These are phyloP conservation scores for Colletotrichum liaoningense DNA, from an alignment of 2,329 filamentous ascomycete genomes.

Conservation along the genomic window DNA sequence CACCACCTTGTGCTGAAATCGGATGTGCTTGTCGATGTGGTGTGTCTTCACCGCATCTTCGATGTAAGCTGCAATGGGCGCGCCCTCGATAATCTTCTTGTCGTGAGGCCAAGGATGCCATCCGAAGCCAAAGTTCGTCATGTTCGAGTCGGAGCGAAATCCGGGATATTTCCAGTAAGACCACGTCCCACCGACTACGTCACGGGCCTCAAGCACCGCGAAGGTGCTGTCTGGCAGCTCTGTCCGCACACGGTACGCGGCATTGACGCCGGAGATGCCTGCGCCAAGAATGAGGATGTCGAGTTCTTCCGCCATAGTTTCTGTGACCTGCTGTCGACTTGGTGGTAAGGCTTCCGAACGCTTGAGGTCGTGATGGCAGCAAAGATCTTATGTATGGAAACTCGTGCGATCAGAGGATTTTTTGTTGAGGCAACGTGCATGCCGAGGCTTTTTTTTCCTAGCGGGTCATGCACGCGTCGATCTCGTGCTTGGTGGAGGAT, in stretches of 20 bases:
- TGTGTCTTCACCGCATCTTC: slow-evolving; percentile 60
- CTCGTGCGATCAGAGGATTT: neutral
- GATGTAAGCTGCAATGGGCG: slow-evolving; percentile 66
- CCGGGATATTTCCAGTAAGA: slow-evolving; percentile 82
- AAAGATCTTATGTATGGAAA: neutral
- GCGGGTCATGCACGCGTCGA: slow-evolving; percentile 24
- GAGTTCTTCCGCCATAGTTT: slow-evolving; percentile 38
- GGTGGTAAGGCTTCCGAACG: too few relatives aligned
- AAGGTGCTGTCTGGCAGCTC: slow-evolving; percentile 67
- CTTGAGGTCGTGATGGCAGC: neutral
- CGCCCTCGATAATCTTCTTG: slow-evolving; percentile 63
- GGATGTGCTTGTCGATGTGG: slow-evolving; percentile 66
- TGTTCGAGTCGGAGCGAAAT: slow-evolving; percentile 74
- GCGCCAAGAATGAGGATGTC: slow-evolving; percentile 77
- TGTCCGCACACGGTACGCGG: slow-evolving; percentile 73
- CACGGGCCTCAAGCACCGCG: slow-evolving; percentile 75
- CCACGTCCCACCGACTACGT: slow-evolving; percentile 81
- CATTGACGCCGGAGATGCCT: slow-evolving; percentile 80
- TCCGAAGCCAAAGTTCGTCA: slow-evolving; percentile 72
- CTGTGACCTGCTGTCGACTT: neutral
- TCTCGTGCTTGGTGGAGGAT: neutral
- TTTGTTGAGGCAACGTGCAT: slow-evolving; percentile 10
- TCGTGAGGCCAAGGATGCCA: slow-evolving; percentile 78
- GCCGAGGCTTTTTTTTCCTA: slow-evolving; percentile 21
- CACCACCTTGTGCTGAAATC: slow-evolving; percentile 60